Conservation (phyloP, 768 basidiomycete genomes). For the Trametes punicea region DNA sequence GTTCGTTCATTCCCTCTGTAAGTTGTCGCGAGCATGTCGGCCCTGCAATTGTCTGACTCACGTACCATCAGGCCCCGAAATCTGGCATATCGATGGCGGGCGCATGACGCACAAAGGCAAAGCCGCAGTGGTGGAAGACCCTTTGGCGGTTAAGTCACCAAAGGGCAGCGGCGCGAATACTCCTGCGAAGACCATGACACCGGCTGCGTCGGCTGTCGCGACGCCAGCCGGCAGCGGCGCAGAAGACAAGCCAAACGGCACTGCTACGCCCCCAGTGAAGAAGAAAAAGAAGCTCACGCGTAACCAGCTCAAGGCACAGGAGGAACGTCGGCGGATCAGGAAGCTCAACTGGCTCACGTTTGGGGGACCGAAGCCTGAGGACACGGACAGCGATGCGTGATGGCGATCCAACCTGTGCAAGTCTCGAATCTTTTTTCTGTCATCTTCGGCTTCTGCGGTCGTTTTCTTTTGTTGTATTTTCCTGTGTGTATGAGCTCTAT, state of each 20-base stretch:
- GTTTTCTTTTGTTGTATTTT: background rate
- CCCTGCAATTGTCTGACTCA: constrained; percentile 19
- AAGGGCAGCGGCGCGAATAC: constrained; percentile 72
- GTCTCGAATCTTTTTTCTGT: background rate
- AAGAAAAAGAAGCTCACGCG: constrained; percentile 93
- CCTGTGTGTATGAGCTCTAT: too few species aligned
- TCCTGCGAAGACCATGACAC: constrained; percentile 58
- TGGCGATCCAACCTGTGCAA: background rate
- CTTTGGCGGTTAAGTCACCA: constrained; percentile 63
- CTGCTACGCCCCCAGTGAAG: constrained; percentile 42
- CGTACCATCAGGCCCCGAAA: constrained; percentile 67
- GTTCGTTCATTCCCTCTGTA: constrained; percentile 80
- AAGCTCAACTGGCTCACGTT: constrained; percentile 81
- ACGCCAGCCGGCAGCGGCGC: constrained; percentile 81
- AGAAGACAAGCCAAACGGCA: constrained; percentile 47
- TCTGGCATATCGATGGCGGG: constrained; percentile 91
- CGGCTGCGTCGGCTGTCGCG: constrained; percentile 62
- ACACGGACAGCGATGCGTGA: constrained; percentile 52
- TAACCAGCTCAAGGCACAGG: constrained; percentile 85
- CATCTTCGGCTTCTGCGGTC: background rate
- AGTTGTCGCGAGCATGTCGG: constrained; percentile 30
- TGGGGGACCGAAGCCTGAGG: constrained; percentile 81
- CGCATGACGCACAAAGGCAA: constrained; percentile 88
- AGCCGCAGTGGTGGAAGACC: constrained; percentile 78
- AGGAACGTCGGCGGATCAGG: constrained; percentile 77